Conservation (phyloP, 176 grass and related monocot genomes). For the Stipa capillata region DNA sequence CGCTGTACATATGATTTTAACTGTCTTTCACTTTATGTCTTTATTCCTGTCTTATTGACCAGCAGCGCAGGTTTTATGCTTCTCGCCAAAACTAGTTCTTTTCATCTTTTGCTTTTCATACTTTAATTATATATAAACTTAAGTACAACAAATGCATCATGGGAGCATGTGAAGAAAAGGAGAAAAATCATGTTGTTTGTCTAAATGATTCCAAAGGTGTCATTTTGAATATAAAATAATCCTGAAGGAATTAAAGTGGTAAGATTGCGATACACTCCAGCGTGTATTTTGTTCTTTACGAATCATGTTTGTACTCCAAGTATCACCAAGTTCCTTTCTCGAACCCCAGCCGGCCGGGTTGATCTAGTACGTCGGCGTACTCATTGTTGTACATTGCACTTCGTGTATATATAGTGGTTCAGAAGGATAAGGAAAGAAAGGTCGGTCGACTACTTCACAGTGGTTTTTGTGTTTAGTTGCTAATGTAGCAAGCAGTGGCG, state of each 20-base stretch:
- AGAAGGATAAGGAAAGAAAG: too few species aligned
- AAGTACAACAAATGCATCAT: too few species aligned
- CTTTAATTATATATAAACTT: too few species aligned
- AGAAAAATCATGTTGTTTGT: background rate
- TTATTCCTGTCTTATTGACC: background rate
- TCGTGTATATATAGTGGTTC: too few species aligned
- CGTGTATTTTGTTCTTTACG: background rate
- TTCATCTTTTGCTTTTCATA: background rate
- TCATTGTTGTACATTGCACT: too few species aligned
- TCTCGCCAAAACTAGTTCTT: background rate
- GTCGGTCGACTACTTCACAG: too few species aligned
- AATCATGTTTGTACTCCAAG: conserved; percentile 7
- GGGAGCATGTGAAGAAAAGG: background rate
- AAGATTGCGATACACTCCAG: background rate
- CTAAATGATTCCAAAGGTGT: background rate
- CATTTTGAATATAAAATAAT: background rate
- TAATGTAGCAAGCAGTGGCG: too few species aligned
- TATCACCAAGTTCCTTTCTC: background rate
- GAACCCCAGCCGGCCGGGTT: too few species aligned
- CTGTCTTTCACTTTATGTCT: background rate
- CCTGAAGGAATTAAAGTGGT: background rate
- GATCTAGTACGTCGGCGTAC: too few species aligned
- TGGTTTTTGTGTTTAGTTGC: too few species aligned
- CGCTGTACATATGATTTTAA: too few species aligned
- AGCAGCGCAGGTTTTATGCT: background rate